phyloP scores from a whole-genome alignment of 352 stramenopile genomes.

The Pythium sukuiense region DNA sequence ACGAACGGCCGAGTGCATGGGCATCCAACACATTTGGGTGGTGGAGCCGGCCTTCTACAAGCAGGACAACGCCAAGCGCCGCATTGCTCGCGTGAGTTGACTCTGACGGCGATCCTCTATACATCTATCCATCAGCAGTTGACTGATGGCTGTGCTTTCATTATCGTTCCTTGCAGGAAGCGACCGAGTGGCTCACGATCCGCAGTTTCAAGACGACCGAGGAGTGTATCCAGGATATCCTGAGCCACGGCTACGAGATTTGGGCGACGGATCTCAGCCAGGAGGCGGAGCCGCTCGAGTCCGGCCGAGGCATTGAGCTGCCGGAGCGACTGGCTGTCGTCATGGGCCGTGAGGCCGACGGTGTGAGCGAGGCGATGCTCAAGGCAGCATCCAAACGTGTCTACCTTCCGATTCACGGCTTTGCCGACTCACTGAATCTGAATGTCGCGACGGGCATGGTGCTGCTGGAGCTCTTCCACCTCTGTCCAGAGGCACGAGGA shows the following conservation, averaged over 20 bases:
- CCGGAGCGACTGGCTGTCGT: constrained; percentile 84
- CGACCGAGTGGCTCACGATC: constrained; percentile 69
- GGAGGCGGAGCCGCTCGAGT: constrained; percentile 38
- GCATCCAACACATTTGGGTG: constrained; percentile 81
- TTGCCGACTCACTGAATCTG: constrained; percentile 89
- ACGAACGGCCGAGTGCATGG: constrained; percentile 54
- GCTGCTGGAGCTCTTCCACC: constrained; percentile 57
- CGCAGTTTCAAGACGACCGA: constrained; percentile 68
- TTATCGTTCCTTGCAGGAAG: constrained; percentile 14
- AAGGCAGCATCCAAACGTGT: constrained; percentile 66
- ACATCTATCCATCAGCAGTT: background rate
- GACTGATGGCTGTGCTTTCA: background rate
- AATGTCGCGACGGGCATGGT: constrained; percentile 84
- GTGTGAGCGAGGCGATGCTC: constrained; percentile 73
- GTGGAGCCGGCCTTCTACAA: constrained; percentile 40
- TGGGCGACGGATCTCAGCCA: constrained; percentile 84
- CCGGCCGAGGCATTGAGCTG: constrained; percentile 32
- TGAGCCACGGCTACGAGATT: constrained; percentile 49
- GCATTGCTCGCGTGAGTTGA: constrained; percentile 31
- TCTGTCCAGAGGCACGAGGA: constrained; percentile 35
- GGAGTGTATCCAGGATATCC: constrained; percentile 59
- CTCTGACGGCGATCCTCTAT: background rate
- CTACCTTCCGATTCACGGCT: constrained; percentile 84
- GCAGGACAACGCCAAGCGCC: constrained; percentile 31
- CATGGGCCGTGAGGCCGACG: constrained; percentile 86